Evolutionary conservation across 768 basidiomycete genomes (phyloP).

Genomic region (Strobilomyces echinocephalus): DNA sequence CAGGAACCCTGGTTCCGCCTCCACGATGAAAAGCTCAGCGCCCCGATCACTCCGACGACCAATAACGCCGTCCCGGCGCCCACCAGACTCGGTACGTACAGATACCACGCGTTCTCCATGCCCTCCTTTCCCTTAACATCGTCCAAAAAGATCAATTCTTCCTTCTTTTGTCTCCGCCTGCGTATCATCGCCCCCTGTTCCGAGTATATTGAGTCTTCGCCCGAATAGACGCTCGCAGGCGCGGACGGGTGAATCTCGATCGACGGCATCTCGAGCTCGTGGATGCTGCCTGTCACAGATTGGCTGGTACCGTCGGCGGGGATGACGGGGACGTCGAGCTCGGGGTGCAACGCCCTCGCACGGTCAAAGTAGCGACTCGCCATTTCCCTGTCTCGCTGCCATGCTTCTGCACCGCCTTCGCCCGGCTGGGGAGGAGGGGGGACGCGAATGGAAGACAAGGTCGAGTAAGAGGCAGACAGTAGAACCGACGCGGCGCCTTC

Average conservation of each 20-base stretch:
- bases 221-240: conserved; percentile 26
- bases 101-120: conserved; percentile 71
- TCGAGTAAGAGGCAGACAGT: conserved; percentile 69
- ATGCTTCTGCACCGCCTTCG: conserved; percentile 62
- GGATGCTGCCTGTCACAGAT: conserved; percentile 21
- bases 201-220: conserved; percentile 26
- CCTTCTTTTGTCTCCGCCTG: conserved; percentile 52
- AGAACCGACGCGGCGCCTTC: conserved; percentile 74
- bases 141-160: conserved; percentile 46
- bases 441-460: conserved; percentile 72
- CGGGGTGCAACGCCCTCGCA: conserved; percentile 54
- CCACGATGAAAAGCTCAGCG: conserved; percentile 68
- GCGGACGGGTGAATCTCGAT: conserved; percentile 43
- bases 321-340: conserved; percentile 65
- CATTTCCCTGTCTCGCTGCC: conserved; percentile 69
- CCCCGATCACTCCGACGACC: conserved; percentile 74
- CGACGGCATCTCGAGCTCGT: conserved; percentile 65
- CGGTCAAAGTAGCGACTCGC: conserved; percentile 71
- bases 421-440: conserved; percentile 47
- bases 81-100: conserved; percentile 73
- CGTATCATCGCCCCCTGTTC: conserved; percentile 32
- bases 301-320: conserved; percentile 41
- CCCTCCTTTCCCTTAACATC: conserved; percentile 47
- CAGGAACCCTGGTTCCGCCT: conserved; percentile 62
- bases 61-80: conserved; percentile 82